These are phyloP conservation scores for Epichloe glyceriae DNA, from an alignment of 2,329 filamentous ascomycete species.

Conservation along the genomic window DNA sequence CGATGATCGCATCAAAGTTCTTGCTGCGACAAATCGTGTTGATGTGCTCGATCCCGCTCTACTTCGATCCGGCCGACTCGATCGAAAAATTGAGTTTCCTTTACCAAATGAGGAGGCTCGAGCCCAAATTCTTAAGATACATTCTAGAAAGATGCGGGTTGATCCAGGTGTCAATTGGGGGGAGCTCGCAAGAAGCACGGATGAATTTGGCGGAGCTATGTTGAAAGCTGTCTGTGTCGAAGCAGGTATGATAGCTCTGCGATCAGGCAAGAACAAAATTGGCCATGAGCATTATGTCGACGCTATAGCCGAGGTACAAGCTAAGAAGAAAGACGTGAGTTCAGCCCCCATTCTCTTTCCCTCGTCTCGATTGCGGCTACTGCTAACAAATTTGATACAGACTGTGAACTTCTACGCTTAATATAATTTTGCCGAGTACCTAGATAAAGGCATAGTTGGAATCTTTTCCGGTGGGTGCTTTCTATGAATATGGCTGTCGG, in stretches of 20 bases:
- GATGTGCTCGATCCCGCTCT: constrained; percentile 88
- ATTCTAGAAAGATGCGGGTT: constrained; percentile 96
- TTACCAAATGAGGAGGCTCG: constrained; percentile 95
- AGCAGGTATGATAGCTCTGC: constrained; percentile 95
- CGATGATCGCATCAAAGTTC: constrained; percentile 90
- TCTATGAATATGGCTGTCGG: neutral
- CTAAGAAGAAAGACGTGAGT: constrained; percentile 81
- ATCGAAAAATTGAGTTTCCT: constrained; percentile 97
- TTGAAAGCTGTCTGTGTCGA: constrained; percentile 98
- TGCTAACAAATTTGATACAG: constrained; percentile 16
- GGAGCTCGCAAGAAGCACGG: constrained; percentile 88
- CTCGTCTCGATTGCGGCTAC: neutral
- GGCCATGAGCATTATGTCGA: constrained; percentile 98
- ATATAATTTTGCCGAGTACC: neutral
- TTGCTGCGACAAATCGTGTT: constrained; percentile 87
- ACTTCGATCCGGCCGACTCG: constrained; percentile 79
- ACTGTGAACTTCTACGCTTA: constrained; percentile 46
- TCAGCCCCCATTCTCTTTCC: neutral
- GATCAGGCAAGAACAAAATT: constrained; percentile 91
- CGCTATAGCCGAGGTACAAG: constrained; percentile 90
- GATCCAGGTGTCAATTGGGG: constrained; percentile 90
- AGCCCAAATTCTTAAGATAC: constrained; percentile 93
- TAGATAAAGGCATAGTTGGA: neutral
- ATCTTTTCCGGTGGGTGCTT: neutral
- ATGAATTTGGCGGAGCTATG: constrained; percentile 96